Base-by-base conservation (phyloP, 108 stramenopile genomes). In the Schizochytrium sp. region DNA sequence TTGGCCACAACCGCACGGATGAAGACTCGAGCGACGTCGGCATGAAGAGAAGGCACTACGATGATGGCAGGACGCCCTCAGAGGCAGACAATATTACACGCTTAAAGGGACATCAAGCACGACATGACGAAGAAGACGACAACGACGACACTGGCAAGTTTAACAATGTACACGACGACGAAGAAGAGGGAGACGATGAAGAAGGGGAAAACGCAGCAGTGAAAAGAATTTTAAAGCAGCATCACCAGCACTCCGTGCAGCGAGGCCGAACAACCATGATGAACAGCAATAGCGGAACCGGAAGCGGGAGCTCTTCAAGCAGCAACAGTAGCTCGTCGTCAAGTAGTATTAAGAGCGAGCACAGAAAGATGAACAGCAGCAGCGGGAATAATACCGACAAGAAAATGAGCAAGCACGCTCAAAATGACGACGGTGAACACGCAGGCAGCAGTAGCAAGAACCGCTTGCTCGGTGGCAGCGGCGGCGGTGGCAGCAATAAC, bases 11-110 rank as follows among this genome's bases (percentile, higher is more conserved):
- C 42, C 64, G 64, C 28, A 69, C 64, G 19, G 64, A 69, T 2
- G 64, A 69, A 44, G 64, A 69, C 64, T 69, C 64, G 64, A 69
- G 64, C 64, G 64, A 69, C 64, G 64, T 38, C 5, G 64, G 64
- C 64, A 15, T 69, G 12, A 12, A 15, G 64, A 69, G 44, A 15
- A 38, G 7, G 12, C 8, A 28, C 64, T 7, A 12, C 64, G 15
- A 69, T 44, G 15, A 12, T 38, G 64, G 64, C 64, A 15, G 64
- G 42, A 2, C 40, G 64, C 42, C 64, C 64, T 8, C 7, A 38
- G 3, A 8, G 28, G 64, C 64, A 0, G 64, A 0, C 64, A 2
- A 38, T 8, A 44, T 7, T 44, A 4, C 57, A 58, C 10, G 57
- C 10, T 15, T 10, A 58, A 17, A 17, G 17, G 17, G 17, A 58